Percentiles rank a stretch among this genome's conserved stretches.
These are phyloP conservation scores for Amborella trichopoda DNA, from an alignment of 164 flowering plant species.

Conservation along the genomic window DNA sequence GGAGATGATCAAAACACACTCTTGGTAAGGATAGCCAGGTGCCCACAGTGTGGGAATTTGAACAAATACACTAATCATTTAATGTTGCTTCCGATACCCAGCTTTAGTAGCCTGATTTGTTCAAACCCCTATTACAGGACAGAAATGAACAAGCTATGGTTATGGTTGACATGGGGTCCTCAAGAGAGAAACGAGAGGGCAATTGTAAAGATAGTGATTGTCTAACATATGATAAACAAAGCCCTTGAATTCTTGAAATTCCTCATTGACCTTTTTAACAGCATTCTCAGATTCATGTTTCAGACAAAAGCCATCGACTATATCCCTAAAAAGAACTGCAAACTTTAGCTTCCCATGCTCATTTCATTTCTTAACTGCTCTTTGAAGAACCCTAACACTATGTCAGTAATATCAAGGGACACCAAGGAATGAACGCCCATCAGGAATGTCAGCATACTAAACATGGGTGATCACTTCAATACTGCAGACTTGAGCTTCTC, in stretches of 20 bases:
- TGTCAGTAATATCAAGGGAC: constrained; percentile 79
- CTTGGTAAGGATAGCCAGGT: constrained; percentile 49
- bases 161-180: constrained; percentile 61
- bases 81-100: no score
- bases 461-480: no score
- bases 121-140: constrained; percentile 83
- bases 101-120: no score
- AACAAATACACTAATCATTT: no score
- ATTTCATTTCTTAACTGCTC: constrained; percentile 80
- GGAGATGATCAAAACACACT: constrained; percentile 42
- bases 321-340: constrained; percentile 75
- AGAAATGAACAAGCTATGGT: constrained; percentile 79
- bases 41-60: constrained; percentile 96
- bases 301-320: constrained; percentile 88
- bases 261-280: constrained; percentile 41
- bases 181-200: constrained; percentile 57
- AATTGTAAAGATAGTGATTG: constrained; percentile 96
- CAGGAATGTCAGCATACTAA: constrained; percentile 89
- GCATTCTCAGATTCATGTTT: constrained; percentile 51
- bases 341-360: constrained; percentile 35
- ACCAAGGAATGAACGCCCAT: constrained; percentile 78
- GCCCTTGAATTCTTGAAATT: constrained; percentile 58
- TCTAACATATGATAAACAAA: constrained; percentile 83
- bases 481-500: constrained; percentile 43
- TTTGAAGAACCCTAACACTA: constrained; percentile 67